phyloP scores from a whole-genome alignment of 345 rosid species.

The Eucalyptus cladocalyx region DNA sequence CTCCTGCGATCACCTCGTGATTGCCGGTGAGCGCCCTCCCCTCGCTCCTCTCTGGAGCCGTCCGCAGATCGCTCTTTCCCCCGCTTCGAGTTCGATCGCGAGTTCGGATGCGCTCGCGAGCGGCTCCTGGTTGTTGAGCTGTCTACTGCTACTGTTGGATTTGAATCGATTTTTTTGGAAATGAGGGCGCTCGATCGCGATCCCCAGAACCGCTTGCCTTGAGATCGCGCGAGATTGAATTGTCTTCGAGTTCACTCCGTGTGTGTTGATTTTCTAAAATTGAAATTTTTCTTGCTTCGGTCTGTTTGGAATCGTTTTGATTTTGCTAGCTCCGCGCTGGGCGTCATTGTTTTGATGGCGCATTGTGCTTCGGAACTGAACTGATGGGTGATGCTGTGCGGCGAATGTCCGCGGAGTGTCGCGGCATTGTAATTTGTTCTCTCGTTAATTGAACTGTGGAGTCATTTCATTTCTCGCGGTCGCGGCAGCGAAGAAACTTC shows the following conservation, averaged over 20 bases:
- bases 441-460: not conserved
- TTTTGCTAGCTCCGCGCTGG: not conserved
- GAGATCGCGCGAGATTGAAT: not conserved
- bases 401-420: not conserved
- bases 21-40: slow-evolving; percentile 39
- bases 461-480: not conserved
- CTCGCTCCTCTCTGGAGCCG: not conserved
- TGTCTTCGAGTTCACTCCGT: not conserved
- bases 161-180: not conserved
- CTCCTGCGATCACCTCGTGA: slow-evolving; percentile 65
- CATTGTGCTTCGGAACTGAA: not conserved
- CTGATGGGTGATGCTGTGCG: not conserved
- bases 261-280: not conserved
- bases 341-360: not conserved
- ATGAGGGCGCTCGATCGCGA: not conserved
- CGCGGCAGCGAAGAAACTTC: not conserved
- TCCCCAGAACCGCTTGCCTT: not conserved
- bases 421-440: not conserved
- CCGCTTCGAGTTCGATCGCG: not conserved
- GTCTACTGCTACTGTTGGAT: not conserved
- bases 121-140: not conserved
- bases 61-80: not conserved
- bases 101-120: not conserved
- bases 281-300: not conserved
- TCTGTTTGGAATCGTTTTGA: not conserved